Conservation (phyloP, 2,329 filamentous ascomycete species). For the Verticillium longisporum region DNA sequence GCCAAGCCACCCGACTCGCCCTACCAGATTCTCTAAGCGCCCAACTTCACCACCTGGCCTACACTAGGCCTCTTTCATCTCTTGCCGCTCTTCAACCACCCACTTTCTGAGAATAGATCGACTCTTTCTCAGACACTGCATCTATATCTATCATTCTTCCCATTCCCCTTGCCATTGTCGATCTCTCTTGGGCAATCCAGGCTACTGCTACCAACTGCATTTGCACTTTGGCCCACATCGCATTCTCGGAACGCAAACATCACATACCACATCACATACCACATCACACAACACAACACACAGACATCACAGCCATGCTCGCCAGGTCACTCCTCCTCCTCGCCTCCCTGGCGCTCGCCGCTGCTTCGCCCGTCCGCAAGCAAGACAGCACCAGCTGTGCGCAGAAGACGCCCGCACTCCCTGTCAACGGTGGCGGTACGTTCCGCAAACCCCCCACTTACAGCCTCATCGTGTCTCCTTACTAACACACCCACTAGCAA, state of each 20-base stretch:
- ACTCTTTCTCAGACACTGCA: neutral
- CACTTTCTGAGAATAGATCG: neutral
- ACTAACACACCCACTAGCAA: constrained; percentile 20
- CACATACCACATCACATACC: neutral
- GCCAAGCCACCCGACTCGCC: neutral
- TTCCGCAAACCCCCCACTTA: constrained; percentile 3
- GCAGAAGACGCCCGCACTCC: constrained; percentile 23
- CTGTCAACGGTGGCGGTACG: constrained; percentile 30
- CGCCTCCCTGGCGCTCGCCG: constrained; percentile 23
- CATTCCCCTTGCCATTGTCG: neutral
- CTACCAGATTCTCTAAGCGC: constrained; percentile 1
- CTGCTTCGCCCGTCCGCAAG: constrained; percentile 18
- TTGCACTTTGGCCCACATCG: neutral
- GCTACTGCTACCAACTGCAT: neutral
- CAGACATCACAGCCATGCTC: constrained; percentile 8
- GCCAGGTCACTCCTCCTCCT: constrained; percentile 24
- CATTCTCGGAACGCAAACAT: neutral
- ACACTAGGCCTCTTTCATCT: constrained; percentile 1
- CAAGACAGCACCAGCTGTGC: constrained; percentile 11
- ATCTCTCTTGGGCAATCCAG: neutral
- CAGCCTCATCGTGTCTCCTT: constrained; percentile 4
- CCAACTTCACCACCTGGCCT: neutral
- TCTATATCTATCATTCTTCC: neutral
- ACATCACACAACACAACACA: no score
- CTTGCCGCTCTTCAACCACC: neutral